Percentiles rank a stretch among this genome's conserved stretches.
phyloP scores from a whole-genome alignment of 106 monocot genomes.

The Cymbidium sinense region DNA sequence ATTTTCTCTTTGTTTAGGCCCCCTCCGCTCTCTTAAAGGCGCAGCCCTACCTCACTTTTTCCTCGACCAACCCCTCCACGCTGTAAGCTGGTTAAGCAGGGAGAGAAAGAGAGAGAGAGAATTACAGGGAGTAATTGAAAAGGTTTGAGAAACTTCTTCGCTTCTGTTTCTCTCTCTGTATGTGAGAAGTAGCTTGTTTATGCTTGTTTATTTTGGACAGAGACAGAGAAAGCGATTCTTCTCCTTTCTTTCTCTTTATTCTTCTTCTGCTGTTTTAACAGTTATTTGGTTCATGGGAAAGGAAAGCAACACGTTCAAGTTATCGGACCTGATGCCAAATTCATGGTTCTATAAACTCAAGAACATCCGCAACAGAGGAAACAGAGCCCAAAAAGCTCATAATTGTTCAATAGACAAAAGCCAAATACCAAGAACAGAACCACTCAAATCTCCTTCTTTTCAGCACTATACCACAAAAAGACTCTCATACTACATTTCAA shows the following conservation, averaged over 20 bases:
- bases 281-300: not conserved
- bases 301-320: conserved; percentile 24
- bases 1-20: not conserved
- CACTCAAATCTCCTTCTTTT: not conserved
- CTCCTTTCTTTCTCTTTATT: not conserved
- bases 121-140: not conserved
- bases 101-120: not conserved
- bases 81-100: not conserved
- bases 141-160: not conserved
- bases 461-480: conserved; percentile 23
- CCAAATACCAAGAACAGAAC: not conserved
- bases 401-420: not conserved
- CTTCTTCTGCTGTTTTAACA: not conserved
- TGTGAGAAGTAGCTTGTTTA: not conserved
- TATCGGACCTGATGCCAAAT: conserved; percentile 33
- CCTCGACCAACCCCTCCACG: not conserved
- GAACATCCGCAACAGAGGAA: conserved; percentile 21
- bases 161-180: not conserved
- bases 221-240: not conserved
- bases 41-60: not conserved
- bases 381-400: not conserved
- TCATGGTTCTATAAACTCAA: conserved; percentile 52
- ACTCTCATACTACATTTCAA: conserved; percentile 42
- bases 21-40: not conserved
- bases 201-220: not conserved